Percentiles rank a stretch among this genome's conserved stretches.
These are phyloP conservation scores for Claviceps africana DNA, from an alignment of 2,329 filamentous ascomycete genomes.

Conservation along the genomic window DNA sequence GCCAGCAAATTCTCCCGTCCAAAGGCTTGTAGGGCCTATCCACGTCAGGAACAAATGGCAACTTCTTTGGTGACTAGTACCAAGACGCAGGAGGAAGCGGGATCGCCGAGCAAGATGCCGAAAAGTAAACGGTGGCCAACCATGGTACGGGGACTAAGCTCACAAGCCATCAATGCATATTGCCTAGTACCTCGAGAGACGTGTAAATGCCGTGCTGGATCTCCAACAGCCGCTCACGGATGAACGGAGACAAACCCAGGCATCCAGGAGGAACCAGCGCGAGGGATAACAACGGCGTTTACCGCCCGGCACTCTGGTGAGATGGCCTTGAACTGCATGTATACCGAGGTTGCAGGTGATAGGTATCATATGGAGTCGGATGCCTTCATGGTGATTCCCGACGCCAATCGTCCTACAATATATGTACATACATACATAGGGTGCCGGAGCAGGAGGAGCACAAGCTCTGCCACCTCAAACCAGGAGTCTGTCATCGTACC, in stretches of 20 bases:
- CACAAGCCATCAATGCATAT: background rate
- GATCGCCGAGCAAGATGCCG: background rate
- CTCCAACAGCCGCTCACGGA: background rate
- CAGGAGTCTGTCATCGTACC: background rate
- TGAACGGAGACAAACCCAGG: background rate
- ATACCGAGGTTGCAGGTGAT: background rate
- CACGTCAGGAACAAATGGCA: background rate
- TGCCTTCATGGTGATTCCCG: background rate
- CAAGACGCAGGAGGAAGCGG: background rate
- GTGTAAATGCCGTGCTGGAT: background rate
- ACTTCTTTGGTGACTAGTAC: background rate
- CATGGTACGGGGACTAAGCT: background rate
- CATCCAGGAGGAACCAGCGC: background rate
- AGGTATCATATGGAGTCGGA: too few species aligned
- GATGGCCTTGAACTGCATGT: background rate
- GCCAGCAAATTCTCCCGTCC: background rate
- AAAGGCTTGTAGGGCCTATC: background rate
- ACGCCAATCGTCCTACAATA: background rate
- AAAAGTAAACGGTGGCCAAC: background rate
- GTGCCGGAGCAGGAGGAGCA: background rate
- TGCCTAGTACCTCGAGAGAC: background rate
- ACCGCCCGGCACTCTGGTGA: background rate
- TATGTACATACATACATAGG: background rate
- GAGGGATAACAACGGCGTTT: background rate
- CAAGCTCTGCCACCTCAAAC: background rate